phyloP scores from a whole-genome alignment of 2,329 filamentous ascomycete genomes.

The Penicillium corylophilum region DNA sequence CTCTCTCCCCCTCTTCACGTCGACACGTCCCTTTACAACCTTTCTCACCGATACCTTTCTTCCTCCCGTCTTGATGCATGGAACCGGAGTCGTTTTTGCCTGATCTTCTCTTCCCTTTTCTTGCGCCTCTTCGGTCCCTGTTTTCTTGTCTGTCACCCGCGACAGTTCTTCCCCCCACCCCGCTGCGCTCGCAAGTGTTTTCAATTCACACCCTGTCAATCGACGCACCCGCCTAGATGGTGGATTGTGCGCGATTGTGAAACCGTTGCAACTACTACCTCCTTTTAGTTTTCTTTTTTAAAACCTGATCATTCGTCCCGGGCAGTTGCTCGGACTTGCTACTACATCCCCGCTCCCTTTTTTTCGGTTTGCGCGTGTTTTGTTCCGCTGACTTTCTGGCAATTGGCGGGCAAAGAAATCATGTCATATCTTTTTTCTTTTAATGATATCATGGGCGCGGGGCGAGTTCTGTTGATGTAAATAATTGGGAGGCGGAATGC shows the following conservation, averaged over 20 bases:
- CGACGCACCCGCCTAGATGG: constrained; percentile 35
- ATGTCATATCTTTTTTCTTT: constrained; percentile 28
- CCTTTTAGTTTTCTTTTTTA: constrained; percentile 21
- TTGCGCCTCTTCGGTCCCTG: constrained; percentile 12
- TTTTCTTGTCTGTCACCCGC: constrained; percentile 19
- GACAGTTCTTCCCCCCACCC: constrained; percentile 16
- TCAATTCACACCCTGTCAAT: constrained; percentile 16
- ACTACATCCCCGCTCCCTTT: constrained; percentile 17
- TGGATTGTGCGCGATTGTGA: constrained; percentile 22
- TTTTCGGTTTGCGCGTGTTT: constrained; percentile 12
- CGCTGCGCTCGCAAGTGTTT: constrained; percentile 16
- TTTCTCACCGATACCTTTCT: constrained; percentile 27
- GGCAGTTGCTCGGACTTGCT: constrained; percentile 2
- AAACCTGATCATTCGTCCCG: neutral
- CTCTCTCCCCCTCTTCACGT: constrained; percentile 25
- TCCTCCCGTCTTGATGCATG: constrained; percentile 34
- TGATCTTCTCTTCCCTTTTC: constrained; percentile 27
- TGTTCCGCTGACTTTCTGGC: constrained; percentile 16
- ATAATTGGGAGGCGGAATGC: constrained; percentile 30
- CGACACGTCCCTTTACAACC: constrained; percentile 27
- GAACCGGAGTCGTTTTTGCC: constrained; percentile 39
- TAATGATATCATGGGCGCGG: constrained; percentile 37
- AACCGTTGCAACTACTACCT: constrained; percentile 21
- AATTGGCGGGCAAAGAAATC: constrained; percentile 26
- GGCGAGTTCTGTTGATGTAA: constrained; percentile 34